Conservation (phyloP, 306 rosid species). For the Abrus pulchellus region DNA sequence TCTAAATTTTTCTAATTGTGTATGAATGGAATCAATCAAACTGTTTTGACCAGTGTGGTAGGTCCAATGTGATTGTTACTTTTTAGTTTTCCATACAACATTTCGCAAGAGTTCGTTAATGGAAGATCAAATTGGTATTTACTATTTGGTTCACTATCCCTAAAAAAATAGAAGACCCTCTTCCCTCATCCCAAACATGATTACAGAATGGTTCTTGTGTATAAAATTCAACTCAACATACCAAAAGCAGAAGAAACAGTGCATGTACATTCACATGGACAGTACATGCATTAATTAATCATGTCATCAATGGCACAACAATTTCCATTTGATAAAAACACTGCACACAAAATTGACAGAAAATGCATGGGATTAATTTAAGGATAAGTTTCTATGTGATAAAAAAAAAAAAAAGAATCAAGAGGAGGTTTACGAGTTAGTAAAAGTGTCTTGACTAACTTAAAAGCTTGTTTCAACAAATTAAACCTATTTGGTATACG, state of each 20-base stretch:
- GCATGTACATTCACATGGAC: slow-evolving; percentile 30
- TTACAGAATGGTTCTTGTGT: background rate
- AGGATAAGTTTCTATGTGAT: background rate
- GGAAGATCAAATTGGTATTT: slow-evolving; percentile 23
- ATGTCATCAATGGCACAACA: background rate
- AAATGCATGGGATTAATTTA: background rate
- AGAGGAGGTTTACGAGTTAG: background rate
- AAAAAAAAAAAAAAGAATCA: background rate
- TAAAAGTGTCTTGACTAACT: too few species aligned
- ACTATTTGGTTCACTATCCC: background rate
- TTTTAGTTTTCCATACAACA: background rate
- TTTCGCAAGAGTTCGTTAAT: slow-evolving; percentile 5
- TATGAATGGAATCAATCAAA: slow-evolving; percentile 10
- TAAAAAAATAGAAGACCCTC: background rate
- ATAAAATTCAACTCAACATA: slow-evolving; percentile 1
- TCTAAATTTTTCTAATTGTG: background rate
- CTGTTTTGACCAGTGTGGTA: slow-evolving; percentile 36
- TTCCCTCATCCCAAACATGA: background rate
- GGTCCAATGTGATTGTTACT: slow-evolving; percentile 28
- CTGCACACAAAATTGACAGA: background rate
- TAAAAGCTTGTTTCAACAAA: too few species aligned
- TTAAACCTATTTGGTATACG: too few species aligned
- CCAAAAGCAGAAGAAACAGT: background rate
- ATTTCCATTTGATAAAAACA: background rate
- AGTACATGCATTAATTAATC: slow-evolving; percentile 12